Base-by-base conservation (phyloP, 768 basidiomycete species). In the Psilocybe sp. region DNA sequence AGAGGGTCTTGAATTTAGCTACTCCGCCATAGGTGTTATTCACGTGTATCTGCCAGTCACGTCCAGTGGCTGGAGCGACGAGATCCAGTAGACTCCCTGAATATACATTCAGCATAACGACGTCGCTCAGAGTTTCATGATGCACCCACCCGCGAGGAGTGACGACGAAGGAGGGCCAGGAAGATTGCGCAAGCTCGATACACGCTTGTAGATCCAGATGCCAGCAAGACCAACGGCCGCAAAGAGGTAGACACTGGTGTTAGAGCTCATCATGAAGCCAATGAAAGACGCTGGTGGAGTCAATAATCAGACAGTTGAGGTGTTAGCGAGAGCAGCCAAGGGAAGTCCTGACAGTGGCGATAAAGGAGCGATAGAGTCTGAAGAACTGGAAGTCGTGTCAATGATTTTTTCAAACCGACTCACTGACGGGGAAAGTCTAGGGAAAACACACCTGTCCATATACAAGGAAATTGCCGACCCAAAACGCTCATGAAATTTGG, bases 51-150 rank as follows among this genome's bases (percentile, higher is more conserved):
- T 49, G 47, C 47, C 47, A 49, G 39, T 49, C 47, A 23, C 47
- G 47, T 19, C 47, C 47, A 15, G 47, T 49, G 7, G 37, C 47
- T 18, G 47, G 47, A 34, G 47, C 47, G n/a, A 49, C 31, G 32
- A 49, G 47, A 12, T 48, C 47, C 18, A 49, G 13, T 32, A 49
- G 34, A 15, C 32, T 49, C 2, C 47, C 47, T 49, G 36, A 18
- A 40, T 10, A 41, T 10, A 4, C 2, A 16, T 33, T n/a, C 19
- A 13, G 31, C 16, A 31, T 9, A 6, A 16, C 6, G 4, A 3
- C 19, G 6, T 7, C 5, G 12, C 6, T 31, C 16, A 20, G 7
- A 40, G 31, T 18, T n/a, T 14, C 13, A 16, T 0, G 46, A 4
- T 13, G 39, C 28, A 2, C 41, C 1, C 20, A 49, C 47, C 47